Conservation (phyloP, 208 protist species). For the Herpetomonas muscarum region DNA sequence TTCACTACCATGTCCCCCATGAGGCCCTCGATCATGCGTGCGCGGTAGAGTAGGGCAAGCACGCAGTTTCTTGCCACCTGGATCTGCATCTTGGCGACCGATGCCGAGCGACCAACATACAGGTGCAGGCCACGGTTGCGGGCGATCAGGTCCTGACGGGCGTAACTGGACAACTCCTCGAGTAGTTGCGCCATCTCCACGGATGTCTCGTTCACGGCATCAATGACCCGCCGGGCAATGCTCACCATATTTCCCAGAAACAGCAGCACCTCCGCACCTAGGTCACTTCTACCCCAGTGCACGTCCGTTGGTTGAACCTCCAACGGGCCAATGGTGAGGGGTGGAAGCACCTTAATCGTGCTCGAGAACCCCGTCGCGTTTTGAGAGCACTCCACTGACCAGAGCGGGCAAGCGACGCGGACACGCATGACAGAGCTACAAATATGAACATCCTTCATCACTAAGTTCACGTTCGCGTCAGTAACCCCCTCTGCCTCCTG, state of each 20-base stretch:
- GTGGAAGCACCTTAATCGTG: constrained; percentile 22
- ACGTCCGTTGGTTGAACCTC: constrained; percentile 9
- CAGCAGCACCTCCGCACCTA: constrained; percentile 23
- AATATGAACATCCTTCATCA: too few species aligned
- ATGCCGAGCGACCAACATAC: constrained; percentile 25
- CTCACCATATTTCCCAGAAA: constrained; percentile 34
- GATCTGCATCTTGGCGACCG: constrained; percentile 15
- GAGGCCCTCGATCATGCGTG: constrained; percentile 26
- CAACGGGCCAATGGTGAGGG: constrained; percentile 12
- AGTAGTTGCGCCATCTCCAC: constrained; percentile 17
- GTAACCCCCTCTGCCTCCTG: too few species aligned
- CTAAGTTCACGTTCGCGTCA: too few species aligned
- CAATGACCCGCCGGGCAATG: constrained; percentile 16
- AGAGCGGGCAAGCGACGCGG: constrained; percentile 16
- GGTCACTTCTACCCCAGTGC: constrained; percentile 20
- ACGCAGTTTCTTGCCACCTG: constrained; percentile 24
- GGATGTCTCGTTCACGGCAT: constrained; percentile 17
- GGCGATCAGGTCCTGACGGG: constrained; percentile 20
- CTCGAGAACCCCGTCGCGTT: constrained; percentile 25
- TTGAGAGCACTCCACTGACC: constrained; percentile 29
- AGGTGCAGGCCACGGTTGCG: constrained; percentile 44
- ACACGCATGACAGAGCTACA: too few species aligned
- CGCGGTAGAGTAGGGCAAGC: constrained; percentile 27
- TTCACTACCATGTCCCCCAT: constrained; percentile 39
- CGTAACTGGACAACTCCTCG: constrained; percentile 37